phyloP scores from a whole-genome alignment of 768 basidiomycete species.

The Auriscalpium vulgare region DNA sequence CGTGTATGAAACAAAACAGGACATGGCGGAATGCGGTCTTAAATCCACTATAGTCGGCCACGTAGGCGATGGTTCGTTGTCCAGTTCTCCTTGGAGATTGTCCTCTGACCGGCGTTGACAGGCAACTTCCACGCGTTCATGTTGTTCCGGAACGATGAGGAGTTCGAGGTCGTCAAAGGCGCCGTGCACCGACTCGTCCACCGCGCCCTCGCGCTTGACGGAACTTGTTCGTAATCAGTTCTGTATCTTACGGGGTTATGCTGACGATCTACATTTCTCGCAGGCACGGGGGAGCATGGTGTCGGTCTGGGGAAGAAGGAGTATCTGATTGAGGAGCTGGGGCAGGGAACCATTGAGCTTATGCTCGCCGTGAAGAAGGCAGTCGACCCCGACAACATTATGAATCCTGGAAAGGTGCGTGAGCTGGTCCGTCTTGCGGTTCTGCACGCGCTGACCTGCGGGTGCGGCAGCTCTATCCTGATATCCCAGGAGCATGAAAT shows the following conservation, averaged over 20 bases:
- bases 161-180: conserved; percentile 43
- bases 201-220: conserved; percentile 66
- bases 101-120: no score
- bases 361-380: conserved; percentile 82
- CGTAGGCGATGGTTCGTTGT: conserved; percentile 28
- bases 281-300: conserved; percentile 83
- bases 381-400: conserved; percentile 70
- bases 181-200: conserved; percentile 66
- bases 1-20: conserved; percentile 36
- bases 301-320: conserved; percentile 83
- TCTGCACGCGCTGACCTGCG: no score
- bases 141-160: conserved; percentile 50
- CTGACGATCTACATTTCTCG: no score
- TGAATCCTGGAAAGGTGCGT: conserved; percentile 74
- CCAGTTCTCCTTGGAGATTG: not conserved
- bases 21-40: conserved; percentile 35
- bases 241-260: no score
- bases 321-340: conserved; percentile 79
- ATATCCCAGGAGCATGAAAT: no score
- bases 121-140: conserved; percentile 49
- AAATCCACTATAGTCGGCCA: conserved; percentile 37
- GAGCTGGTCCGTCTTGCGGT: no score
- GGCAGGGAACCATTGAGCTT: conserved; percentile 69
- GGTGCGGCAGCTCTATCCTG: no score
- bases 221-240: conserved; percentile 51